phyloP scores from a whole-genome alignment of 2,329 filamentous ascomycete species.

The Dryadomyces sulphureus region DNA sequence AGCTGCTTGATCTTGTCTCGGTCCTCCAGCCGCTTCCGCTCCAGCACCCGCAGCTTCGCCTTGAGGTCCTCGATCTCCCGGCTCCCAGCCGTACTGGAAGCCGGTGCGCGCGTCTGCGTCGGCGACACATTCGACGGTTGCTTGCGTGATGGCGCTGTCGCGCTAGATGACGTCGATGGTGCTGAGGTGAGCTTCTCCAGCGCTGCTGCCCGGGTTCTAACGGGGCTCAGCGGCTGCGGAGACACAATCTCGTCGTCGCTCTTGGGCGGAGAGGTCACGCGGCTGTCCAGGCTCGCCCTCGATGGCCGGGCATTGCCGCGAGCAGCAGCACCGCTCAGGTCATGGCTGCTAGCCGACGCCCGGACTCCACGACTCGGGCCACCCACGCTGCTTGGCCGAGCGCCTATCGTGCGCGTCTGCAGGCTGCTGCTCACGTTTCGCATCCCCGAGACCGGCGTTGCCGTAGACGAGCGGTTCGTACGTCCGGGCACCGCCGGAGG shows the following conservation, averaged over 20 bases:
- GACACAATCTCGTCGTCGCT: conserved; percentile 36
- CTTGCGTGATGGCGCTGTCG: conserved; percentile 4
- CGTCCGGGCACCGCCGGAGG: conserved; percentile 40
- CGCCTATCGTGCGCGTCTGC: conserved; percentile 10
- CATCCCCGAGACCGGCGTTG: conserved; percentile 14
- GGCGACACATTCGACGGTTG: conserved; percentile 10
- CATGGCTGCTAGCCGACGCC: too few relatives aligned
- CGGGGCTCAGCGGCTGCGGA: conserved; percentile 34
- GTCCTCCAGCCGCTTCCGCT: conserved; percentile 76
- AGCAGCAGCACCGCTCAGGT: too few relatives aligned
- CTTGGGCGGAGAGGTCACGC: conserved; percentile 22
- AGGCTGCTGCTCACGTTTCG: conserved; percentile 12
- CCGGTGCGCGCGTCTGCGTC: conserved; percentile 13
- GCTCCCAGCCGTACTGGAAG: conserved; percentile 26
- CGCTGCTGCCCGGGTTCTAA: conserved; percentile 32
- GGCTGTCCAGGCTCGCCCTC: conserved; percentile 16
- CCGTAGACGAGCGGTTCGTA: conserved; percentile 25
- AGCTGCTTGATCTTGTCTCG: conserved; percentile 69
- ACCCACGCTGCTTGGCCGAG: neutral
- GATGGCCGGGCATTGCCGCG: conserved; percentile 21
- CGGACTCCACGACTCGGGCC: too few relatives aligned
- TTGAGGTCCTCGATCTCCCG: conserved; percentile 78
- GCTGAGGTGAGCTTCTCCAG: conserved; percentile 29
- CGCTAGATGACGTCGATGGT: conserved; percentile 3
- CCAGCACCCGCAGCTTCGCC: conserved; percentile 71